These are phyloP conservation scores for Kodamaea ohmeri DNA, from an alignment of 1,139 yeast species.

Conservation along the genomic window DNA sequence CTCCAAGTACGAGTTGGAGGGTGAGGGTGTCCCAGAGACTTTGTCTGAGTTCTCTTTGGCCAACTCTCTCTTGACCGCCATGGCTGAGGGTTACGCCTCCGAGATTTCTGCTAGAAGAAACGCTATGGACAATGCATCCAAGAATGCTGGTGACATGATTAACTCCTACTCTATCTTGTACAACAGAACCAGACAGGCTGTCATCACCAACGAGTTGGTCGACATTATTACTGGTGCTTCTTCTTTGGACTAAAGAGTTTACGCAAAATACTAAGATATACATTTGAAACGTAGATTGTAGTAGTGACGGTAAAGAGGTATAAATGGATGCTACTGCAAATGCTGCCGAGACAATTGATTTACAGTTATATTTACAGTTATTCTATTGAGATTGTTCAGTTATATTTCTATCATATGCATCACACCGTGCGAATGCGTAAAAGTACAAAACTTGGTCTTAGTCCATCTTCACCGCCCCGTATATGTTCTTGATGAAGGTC, in stretches of 20 bases:
- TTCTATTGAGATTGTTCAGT: too few relatives aligned
- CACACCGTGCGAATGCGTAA: too few relatives aligned
- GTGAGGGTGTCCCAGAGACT: conserved; percentile 63
- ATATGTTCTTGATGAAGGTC: conserved; percentile 55
- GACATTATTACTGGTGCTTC: conserved; percentile 99
- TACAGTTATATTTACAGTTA: too few relatives aligned
- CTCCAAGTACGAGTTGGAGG: conserved; percentile 77
- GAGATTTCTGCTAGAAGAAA: conserved; percentile 98
- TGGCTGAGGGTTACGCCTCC: conserved; percentile 98
- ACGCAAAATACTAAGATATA: conserved; percentile 3
- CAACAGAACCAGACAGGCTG: conserved; percentile 99
- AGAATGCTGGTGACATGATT: conserved; percentile 99
- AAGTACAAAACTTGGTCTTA: conserved; percentile 18
- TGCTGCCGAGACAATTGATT: too few relatives aligned
- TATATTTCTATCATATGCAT: too few relatives aligned
- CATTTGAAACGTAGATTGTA: neutral
- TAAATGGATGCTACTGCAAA: neutral
- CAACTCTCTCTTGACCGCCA: conserved; percentile 84
- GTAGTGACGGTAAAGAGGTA: neutral
- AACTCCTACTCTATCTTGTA: conserved; percentile 91
- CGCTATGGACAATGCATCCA: conserved; percentile 99
- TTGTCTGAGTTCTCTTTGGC: conserved; percentile 86
- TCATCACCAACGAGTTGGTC: conserved; percentile 98
- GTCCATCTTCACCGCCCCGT: conserved; percentile 58
- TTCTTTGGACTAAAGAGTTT: conserved; percentile 68